A percentile compares a stretch with the other conserved stretches of the same genome.
Conservation (phyloP, 257 asterid genomes). For the Parsonsia alboflavescens region DNA sequence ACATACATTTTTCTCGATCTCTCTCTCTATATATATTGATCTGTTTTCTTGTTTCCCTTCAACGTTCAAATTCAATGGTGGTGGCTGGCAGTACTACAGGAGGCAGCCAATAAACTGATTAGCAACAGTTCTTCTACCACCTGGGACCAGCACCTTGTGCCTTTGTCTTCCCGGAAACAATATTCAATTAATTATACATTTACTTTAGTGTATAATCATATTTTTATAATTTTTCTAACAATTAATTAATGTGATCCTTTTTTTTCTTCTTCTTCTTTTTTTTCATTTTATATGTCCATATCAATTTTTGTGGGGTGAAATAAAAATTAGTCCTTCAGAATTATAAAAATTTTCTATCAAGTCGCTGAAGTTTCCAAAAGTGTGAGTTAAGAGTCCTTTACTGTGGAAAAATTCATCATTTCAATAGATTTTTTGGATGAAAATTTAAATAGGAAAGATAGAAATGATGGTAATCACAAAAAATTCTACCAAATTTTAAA, state of each 20-base stretch:
- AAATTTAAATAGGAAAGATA: too few relatives aligned
- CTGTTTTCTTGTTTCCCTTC: conserved; percentile 1
- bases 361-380: too few relatives aligned
- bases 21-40: background rate
- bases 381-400: too few relatives aligned
- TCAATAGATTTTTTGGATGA: too few relatives aligned
- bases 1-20: background rate
- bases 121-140: background rate
- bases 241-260: background rate
- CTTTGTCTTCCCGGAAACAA: background rate
- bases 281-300: too few relatives aligned
- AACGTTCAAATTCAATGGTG: background rate
- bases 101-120: background rate
- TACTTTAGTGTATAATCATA: background rate
- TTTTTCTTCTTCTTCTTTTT: background rate
- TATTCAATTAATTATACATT: too few relatives aligned
- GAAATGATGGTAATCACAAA: too few relatives aligned
- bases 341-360: too few relatives aligned
- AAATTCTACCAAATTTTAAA: too few relatives aligned
- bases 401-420: too few relatives aligned
- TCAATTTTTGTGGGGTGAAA: too few relatives aligned
- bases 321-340: too few relatives aligned
- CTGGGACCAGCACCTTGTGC: background rate
- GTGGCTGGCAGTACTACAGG: background rate
- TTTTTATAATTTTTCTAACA: background rate